These are phyloP conservation scores for Ichthyophthirius multifiliis DNA, from an alignment of 169 alveolate species.

Conservation along the genomic window DNA sequence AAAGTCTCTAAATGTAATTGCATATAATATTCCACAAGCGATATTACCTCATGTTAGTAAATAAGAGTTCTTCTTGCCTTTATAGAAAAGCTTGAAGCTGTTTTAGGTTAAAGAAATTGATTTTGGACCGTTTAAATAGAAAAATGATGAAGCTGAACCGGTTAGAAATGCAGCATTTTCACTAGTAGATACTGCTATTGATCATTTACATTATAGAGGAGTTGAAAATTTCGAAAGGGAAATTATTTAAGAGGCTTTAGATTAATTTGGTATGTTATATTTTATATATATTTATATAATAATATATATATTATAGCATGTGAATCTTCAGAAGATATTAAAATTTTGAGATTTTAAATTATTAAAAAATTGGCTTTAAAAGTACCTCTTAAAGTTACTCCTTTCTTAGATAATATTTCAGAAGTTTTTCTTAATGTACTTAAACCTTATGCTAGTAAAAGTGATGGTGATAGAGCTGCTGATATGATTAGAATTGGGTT, in stretches of 20 bases:
- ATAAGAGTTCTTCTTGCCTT: neutral
- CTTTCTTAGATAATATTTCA: neutral
- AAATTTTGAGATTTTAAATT: neutral
- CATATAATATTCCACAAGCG: slow-evolving; percentile 47
- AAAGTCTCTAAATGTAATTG: slow-evolving; percentile 52
- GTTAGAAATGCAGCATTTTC: slow-evolving; percentile 74
- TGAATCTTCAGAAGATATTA: slow-evolving; percentile 5
- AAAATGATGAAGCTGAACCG: slow-evolving; percentile 76
- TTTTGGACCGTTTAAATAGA: slow-evolving; percentile 80
- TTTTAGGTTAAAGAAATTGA: slow-evolving; percentile 57
- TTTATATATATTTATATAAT: neutral
- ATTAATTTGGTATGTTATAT: neutral
- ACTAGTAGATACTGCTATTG: slow-evolving; percentile 49
- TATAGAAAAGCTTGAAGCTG: neutral
- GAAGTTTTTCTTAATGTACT: neutral
- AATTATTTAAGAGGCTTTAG: neutral
- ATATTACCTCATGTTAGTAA: neutral
- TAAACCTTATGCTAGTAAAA: neutral
- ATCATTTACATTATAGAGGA: slow-evolving; percentile 10
- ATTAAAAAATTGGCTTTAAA: neutral
- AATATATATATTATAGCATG: neutral
- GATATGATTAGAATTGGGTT: slow-evolving; percentile 12
- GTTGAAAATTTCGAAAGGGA: slow-evolving; percentile 12
- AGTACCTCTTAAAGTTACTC: neutral
- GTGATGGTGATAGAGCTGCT: slow-evolving; percentile 9